Evolutionary conservation across 768 basidiomycete species (phyloP).

Genomic region (Mycena epipterygia): DNA sequence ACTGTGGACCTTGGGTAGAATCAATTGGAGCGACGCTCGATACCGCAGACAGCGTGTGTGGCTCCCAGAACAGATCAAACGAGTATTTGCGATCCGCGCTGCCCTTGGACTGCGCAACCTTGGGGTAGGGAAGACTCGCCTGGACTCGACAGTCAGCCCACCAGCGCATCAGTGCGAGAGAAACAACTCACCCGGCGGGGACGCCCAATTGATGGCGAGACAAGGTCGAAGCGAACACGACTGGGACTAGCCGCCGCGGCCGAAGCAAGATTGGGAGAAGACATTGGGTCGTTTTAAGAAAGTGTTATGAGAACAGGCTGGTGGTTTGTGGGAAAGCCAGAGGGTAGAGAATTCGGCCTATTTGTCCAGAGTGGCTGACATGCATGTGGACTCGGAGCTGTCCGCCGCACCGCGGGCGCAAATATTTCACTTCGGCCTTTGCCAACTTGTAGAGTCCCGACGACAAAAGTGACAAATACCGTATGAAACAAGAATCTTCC

Average conservation of each 20-base stretch:
- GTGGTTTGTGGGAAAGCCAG: slow-evolving; percentile 1
- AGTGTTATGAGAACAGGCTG: slow-evolving; percentile 1
- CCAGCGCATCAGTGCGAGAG: neutral
- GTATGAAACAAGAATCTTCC: no score
- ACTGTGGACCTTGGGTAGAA: neutral
- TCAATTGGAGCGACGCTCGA: slow-evolving; percentile 11
- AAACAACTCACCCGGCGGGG: slow-evolving; percentile 20
- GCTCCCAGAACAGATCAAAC: slow-evolving; percentile 55
- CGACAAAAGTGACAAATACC: no score
- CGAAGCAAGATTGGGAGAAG: slow-evolving; percentile 19
- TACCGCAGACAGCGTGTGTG: slow-evolving; percentile 24
- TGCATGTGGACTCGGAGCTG: neutral
- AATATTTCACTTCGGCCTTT: neutral
- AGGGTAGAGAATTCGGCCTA: neutral
- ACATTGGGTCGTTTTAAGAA: slow-evolving; percentile 9
- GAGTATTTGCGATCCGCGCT: slow-evolving; percentile 46
- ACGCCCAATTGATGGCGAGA: slow-evolving; percentile 26
- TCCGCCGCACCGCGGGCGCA: neutral
- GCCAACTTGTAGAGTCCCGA: neutral
- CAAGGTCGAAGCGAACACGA: slow-evolving; percentile 26
- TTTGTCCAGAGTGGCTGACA: slow-evolving; percentile 28
- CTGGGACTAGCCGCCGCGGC: slow-evolving; percentile 23
- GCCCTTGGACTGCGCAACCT: slow-evolving; percentile 56
- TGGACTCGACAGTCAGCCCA: slow-evolving; percentile 18
- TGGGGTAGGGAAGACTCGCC: slow-evolving; percentile 52